Conservation (phyloP, 805 yeast genomes). For the Candida boidinii region DNA sequence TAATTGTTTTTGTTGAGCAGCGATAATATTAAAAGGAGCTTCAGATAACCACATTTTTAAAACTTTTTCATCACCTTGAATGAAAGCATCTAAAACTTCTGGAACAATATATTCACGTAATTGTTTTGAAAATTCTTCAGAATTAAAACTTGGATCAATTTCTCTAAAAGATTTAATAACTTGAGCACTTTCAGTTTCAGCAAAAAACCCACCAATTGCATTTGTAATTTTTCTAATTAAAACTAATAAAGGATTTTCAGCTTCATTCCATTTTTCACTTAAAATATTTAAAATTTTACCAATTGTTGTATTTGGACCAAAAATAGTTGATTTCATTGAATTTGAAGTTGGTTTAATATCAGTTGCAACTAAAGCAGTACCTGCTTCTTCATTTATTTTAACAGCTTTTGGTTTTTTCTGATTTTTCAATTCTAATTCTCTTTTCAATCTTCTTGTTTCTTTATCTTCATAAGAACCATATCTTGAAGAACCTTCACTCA, state of each 20-base stretch:
- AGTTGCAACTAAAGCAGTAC: conserved; percentile 74
- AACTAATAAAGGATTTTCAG: conserved; percentile 85
- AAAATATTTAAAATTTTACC: conserved; percentile 58
- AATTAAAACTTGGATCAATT: conserved; percentile 83
- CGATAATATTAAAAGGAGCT: conserved; percentile 93
- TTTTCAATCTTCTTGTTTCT: conserved; percentile 68
- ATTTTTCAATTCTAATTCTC: conserved; percentile 51
- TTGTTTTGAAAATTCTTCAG: conserved; percentile 70
- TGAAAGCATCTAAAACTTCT: conserved; percentile 91
- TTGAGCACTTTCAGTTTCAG: conserved; percentile 93
- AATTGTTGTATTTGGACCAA: conserved; percentile 55
- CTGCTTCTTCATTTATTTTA: conserved; percentile 74
- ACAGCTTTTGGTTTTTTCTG: conserved; percentile 63
- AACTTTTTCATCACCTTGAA: conserved; percentile 77
- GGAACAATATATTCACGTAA: conserved; percentile 91
- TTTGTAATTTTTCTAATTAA: conserved; percentile 71
- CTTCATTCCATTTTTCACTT: conserved; percentile 79
- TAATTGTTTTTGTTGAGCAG: conserved; percentile 87
- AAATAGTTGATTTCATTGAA: conserved; percentile 52
- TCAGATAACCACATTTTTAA: conserved; percentile 91
- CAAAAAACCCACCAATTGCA: conserved; percentile 80
- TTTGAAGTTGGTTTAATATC: conserved; percentile 64
- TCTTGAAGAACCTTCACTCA: conserved; percentile 85
- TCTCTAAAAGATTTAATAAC: conserved; percentile 79
- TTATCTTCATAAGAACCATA: conserved; percentile 91